Base-by-base conservation (phyloP, 108 stramenopile species). In the Fistulifera pelliculosa region DNA sequence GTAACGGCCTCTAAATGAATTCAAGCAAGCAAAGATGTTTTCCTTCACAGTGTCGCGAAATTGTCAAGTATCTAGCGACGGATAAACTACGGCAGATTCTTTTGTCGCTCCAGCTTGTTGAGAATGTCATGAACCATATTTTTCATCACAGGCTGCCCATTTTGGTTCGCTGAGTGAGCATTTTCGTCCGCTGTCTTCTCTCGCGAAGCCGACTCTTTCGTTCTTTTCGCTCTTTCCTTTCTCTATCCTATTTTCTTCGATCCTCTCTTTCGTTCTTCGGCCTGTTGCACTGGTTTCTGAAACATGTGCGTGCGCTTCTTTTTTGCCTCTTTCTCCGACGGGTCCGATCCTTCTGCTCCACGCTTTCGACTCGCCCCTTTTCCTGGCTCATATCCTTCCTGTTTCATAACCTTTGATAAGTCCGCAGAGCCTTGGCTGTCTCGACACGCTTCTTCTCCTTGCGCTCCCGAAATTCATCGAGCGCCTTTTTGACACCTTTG, bases 121-220 rank as follows among this genome's bases (percentile, higher is more conserved):
- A 89, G 42, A 65, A 89, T 69, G 62, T 81, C 75, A n/a, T 71
- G 68, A 24, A 85, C 74, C 17, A 77, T 62, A 56, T 90, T 69
- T 39, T 79, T 78, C 75, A 90, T 85, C 51, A 90, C 60, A n/a
- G 87, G 87, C 54, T 89, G 87, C 2, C 87, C 87, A 18, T 73
- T 39, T 47, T 58, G 14, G 83, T 83, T 52, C 83, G 40, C 48
- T 83, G 56, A 58, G 50, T 56, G 43, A 84, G 64, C 14, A 74
- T 61, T 47, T 63, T 73, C 4, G 80, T 61, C 35, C 68, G 66
- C 40, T 62, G 26, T 38, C 67, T 79, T 1, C 86, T 63, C 38
- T 79, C 58, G 11, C 43, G 17, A 1, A 69, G 44, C 24, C 66
- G 59, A 23, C 58, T 28, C 47, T 73, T 54, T 42, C 73, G 65